phyloP scores from a whole-genome alignment of 257 asterid species.

The Cinchona pubescens region DNA sequence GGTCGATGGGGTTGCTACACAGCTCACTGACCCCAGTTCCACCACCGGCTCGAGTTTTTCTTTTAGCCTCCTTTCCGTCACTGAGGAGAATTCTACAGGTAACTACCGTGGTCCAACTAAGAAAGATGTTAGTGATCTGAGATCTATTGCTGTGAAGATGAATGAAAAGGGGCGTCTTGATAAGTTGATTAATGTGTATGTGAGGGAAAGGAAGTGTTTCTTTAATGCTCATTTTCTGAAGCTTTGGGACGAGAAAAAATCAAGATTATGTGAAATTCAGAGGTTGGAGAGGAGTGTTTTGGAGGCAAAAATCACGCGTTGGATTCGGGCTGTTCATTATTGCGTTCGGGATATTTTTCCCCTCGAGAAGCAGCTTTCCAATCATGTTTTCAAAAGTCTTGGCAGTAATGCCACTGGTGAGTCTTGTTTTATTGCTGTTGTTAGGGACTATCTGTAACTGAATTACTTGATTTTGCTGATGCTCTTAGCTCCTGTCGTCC shows the following conservation, averaged over 20 bases:
- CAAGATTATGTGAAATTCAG: conserved; percentile 40
- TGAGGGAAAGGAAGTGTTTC: conserved; percentile 39
- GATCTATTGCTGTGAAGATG: conserved; percentile 7
- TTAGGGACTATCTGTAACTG: conserved; percentile 36
- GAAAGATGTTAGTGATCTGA: not conserved
- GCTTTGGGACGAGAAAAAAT: conserved; percentile 40
- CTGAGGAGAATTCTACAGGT: not conserved
- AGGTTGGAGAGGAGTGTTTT: conserved; percentile 44
- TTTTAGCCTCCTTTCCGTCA: not conserved
- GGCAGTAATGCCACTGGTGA: conserved; percentile 27
- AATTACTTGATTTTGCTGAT: conserved; percentile 45
- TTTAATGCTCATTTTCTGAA: conserved; percentile 32
- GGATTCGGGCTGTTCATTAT: conserved; percentile 43
- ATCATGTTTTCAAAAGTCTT: conserved; percentile 36
- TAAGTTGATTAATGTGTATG: conserved; percentile 29
- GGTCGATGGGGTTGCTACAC: not conserved
- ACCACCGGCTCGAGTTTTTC: conserved; percentile 11
- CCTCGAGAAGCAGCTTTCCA: conserved; percentile 40
- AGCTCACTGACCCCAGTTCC: conserved; percentile 2
- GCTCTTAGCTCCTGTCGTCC: conserved; percentile 42
- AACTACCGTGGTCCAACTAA: not conserved
- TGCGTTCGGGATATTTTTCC: conserved; percentile 36
- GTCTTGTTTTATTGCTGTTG: conserved; percentile 41
- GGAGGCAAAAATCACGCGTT: conserved; percentile 41
- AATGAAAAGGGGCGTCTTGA: conserved; percentile 8